A percentile compares a stretch with the other conserved stretches of the same genome.
These are phyloP conservation scores for Iris pallida DNA, from an alignment of 116 monocot genomes.

Conservation along the genomic window DNA sequence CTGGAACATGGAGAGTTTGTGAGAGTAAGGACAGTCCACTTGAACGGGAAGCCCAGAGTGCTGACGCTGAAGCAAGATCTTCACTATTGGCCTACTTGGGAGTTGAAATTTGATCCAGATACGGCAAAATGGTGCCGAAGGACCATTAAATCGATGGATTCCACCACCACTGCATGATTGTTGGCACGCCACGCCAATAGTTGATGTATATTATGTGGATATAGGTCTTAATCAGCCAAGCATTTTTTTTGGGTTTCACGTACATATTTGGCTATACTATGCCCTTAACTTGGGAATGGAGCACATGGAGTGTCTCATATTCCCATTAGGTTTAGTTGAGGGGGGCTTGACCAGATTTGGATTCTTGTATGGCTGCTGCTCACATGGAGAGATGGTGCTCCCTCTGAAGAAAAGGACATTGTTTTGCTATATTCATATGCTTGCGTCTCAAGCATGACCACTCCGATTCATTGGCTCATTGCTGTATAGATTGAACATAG, in stretches of 20 bases:
- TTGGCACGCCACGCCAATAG: not conserved
- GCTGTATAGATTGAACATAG: too few species aligned
- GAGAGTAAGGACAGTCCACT: constrained; percentile 61
- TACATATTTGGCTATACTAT: not conserved
- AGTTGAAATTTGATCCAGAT: constrained; percentile 68
- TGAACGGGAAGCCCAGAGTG: constrained; percentile 84
- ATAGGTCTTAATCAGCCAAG: not conserved
- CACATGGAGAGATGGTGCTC: too few species aligned
- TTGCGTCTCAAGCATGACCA: too few species aligned
- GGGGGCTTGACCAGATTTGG: too few species aligned
- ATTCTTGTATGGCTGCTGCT: too few species aligned
- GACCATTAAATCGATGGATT: constrained; percentile 52
- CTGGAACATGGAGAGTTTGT: constrained; percentile 85
- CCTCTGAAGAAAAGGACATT: too few species aligned
- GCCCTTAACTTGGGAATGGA: not conserved
- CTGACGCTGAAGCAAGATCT: constrained; percentile 83
- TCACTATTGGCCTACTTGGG: constrained; percentile 96
- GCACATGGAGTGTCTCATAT: not conserved
- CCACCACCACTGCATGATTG: not conserved
- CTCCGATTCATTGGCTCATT: too few species aligned
- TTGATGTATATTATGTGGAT: not conserved
- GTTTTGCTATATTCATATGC: too few species aligned
- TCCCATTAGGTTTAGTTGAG: not conserved
- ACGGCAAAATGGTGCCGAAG: constrained; percentile 57
- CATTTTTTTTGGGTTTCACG: not conserved